phyloP scores from a whole-genome alignment of 495 filamentous ascomycete genomes.

The Wilcoxina mikolae region DNA sequence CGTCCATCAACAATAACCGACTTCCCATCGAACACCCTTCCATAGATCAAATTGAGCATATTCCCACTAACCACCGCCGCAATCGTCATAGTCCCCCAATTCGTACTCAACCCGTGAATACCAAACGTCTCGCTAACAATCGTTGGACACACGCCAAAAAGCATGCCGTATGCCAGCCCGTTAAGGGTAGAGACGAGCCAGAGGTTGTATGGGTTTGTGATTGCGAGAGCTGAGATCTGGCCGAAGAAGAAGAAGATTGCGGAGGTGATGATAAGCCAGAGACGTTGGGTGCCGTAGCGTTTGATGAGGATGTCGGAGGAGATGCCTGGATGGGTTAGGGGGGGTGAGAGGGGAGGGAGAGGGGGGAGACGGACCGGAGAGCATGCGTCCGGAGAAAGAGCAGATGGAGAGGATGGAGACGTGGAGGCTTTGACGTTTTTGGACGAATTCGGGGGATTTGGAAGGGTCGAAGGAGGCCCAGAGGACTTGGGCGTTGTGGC shows the following conservation, averaged over 20 bases:
- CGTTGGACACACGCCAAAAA: slow-evolving; percentile 90
- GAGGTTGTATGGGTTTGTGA: slow-evolving; percentile 66
- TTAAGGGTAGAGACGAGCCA: slow-evolving; percentile 66
- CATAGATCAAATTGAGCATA: slow-evolving; percentile 83
- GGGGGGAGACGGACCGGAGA: slow-evolving; percentile 43
- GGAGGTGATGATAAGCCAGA: slow-evolving; percentile 76
- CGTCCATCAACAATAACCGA: not conserved
- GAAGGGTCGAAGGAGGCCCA: slow-evolving; percentile 23
- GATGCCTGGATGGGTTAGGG: slow-evolving; percentile 40
- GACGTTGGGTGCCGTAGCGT: slow-evolving; percentile 44
- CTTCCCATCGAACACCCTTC: slow-evolving; percentile 24
- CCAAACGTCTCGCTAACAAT: slow-evolving; percentile 82
- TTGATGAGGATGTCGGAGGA: slow-evolving; percentile 83
- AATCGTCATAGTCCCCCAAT: slow-evolving; percentile 91
- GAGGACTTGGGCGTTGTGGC: slow-evolving; percentile 56
- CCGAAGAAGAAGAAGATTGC: slow-evolving; percentile 63
- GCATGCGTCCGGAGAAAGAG: slow-evolving; percentile 67
- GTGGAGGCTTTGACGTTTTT: slow-evolving; percentile 72
- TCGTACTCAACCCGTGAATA: slow-evolving; percentile 69
- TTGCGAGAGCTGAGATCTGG: slow-evolving; percentile 62
- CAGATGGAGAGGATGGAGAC: slow-evolving; percentile 81
- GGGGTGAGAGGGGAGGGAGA: not conserved
- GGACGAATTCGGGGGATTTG: slow-evolving; percentile 47
- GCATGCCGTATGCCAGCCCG: slow-evolving; percentile 80
- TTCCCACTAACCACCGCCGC: slow-evolving; percentile 74